phyloP scores from a whole-genome alignment of 2,329 filamentous ascomycete genomes.

The Cladosporium sp. region DNA sequence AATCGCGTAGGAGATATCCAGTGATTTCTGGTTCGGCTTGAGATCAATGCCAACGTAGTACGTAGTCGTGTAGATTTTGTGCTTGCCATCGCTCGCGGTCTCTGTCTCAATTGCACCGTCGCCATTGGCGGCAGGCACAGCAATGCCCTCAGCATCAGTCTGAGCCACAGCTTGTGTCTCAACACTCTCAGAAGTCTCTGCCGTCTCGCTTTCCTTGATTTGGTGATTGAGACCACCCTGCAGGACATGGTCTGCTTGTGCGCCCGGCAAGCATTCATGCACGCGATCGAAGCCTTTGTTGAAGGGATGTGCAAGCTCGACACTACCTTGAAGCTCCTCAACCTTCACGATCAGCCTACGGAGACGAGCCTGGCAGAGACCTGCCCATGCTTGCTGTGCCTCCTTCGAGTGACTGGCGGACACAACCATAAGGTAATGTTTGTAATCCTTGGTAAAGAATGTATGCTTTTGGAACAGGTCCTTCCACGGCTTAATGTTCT shows the following conservation, averaged over 20 bases:
- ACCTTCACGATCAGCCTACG: constrained; percentile 78
- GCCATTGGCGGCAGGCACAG: constrained; percentile 31
- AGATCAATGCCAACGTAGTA: constrained; percentile 91
- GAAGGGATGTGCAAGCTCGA: constrained; percentile 83
- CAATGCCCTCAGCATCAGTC: constrained; percentile 37
- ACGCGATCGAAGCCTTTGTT: constrained; percentile 86
- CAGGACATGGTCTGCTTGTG: constrained; percentile 59
- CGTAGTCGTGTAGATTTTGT: constrained; percentile 76
- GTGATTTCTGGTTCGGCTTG: constrained; percentile 63
- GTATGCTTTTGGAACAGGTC: constrained; percentile 85
- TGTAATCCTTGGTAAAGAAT: constrained; percentile 90
- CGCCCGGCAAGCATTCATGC: constrained; percentile 63
- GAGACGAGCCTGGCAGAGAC: constrained; percentile 89
- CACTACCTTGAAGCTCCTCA: constrained; percentile 68
- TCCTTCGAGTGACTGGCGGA: constrained; percentile 79
- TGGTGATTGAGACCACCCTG: constrained; percentile 60
- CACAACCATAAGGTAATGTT: constrained; percentile 89
- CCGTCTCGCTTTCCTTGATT: constrained; percentile 51
- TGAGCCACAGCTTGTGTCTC: constrained; percentile 47
- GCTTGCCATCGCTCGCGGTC: constrained; percentile 38
- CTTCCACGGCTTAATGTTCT: constrained; percentile 74
- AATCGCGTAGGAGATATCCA: constrained; percentile 78
- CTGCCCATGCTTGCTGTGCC: constrained; percentile 80
- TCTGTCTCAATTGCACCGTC: constrained; percentile 31
- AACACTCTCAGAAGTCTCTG: constrained; percentile 48